phyloP scores from a whole-genome alignment of 2,329 filamentous ascomycete species.

The Aspergillus ustus region DNA sequence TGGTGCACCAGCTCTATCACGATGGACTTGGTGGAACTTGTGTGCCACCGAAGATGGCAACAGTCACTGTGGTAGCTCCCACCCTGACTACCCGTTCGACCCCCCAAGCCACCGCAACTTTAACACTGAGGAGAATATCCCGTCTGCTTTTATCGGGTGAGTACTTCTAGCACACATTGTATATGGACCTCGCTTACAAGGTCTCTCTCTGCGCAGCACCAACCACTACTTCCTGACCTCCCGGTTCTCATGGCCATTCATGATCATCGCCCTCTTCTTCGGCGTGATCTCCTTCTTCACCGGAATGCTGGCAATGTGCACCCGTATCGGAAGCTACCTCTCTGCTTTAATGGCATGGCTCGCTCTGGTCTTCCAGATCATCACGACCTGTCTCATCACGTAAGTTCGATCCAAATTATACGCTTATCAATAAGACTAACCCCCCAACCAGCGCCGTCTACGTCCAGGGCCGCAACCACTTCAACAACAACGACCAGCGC shows the following conservation, averaged over 20 bases:
- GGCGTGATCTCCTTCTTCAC: slow-evolving; percentile 52
- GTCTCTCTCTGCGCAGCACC: slow-evolving; percentile 42
- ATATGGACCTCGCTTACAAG: neutral
- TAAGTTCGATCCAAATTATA: slow-evolving; percentile 47
- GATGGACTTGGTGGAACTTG: slow-evolving; percentile 92
- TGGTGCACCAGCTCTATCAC: slow-evolving; percentile 68
- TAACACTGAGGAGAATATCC: slow-evolving; percentile 58
- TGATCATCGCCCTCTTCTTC: slow-evolving; percentile 83
- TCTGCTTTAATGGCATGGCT: slow-evolving; percentile 58
- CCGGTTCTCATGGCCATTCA: slow-evolving; percentile 91
- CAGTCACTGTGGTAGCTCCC: slow-evolving; percentile 66
- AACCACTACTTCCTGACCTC: slow-evolving; percentile 81
- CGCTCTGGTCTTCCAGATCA: slow-evolving; percentile 62
- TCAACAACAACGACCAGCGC: slow-evolving; percentile 54
- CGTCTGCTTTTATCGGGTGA: slow-evolving; percentile 59
- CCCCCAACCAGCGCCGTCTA: slow-evolving; percentile 58
- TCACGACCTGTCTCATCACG: slow-evolving; percentile 66
- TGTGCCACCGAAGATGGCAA: slow-evolving; percentile 66
- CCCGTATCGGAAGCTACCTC: slow-evolving; percentile 55
- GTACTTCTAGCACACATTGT: slow-evolving; percentile 23
- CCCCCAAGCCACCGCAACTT: slow-evolving; percentile 63
- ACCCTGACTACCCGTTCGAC: slow-evolving; percentile 70
- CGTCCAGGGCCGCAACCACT: slow-evolving; percentile 61
- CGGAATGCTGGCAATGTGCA: slow-evolving; percentile 55
- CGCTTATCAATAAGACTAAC: neutral